Base-by-base conservation (phyloP, 805 yeast genomes). In the Metschnikowia koreensis region DNA sequence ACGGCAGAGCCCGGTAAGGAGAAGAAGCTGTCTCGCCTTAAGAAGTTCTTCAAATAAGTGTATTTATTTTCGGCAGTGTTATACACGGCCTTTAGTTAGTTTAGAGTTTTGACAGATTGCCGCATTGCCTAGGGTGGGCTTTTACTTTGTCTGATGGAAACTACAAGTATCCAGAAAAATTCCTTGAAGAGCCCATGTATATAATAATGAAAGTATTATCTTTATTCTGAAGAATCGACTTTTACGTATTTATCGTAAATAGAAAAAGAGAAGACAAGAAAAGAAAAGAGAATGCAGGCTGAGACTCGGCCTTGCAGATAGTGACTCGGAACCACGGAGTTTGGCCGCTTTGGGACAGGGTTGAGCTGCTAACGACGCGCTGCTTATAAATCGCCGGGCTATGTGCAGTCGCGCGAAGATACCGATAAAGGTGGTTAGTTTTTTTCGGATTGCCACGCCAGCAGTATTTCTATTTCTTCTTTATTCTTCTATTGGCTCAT, bases 1-100 rank as follows among this genome's bases (percentile, higher is more conserved):
- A 39, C 52, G 22, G 49, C 44, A 11, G 50, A 41, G 37, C 53
- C 55, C 8, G 42, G 17, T 7, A 58, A 59, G 52, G 59, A 58
- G 41, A 59, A 59, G 43, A 59, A 59, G 48, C 53, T 46, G 47
- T 58, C 62, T 16, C 48, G 62, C 31, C 55, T 59, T 50, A 58
- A 53, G 51, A 53, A 58, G 12, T 45, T 59, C 28, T 58, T 59
- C 42, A 58, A 59, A 51, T 58, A 47, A 46, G 26, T 16, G 12
- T 16, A n/a, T 37, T 37, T 37, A 16, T 22, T 22, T 22, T 22
- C 22, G 22, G 22, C 22, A 4, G 22, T 22, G 4, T 22, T 22
- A 22, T 22, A 22, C 22, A 22, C 22, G 22, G 22, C 22, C 22
- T 22, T 22, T 22, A 22, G 22, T 22, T 22, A 22, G 2, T 16